Evolutionary conservation across 305 asterid genomes (phyloP).

Genomic region (Fraxinus sp.): DNA sequence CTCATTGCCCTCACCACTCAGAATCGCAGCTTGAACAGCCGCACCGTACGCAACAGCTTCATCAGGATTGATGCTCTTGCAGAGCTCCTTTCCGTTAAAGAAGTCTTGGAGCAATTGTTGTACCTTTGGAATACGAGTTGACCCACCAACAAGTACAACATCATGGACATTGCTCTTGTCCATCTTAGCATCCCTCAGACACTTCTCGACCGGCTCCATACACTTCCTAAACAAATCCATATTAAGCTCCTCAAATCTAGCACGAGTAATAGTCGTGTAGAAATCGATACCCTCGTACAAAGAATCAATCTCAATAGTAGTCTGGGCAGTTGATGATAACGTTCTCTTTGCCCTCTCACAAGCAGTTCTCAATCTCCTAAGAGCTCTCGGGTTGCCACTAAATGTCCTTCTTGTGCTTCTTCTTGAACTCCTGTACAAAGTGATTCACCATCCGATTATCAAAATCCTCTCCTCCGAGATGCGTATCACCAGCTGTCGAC

Average conservation of each 20-base stretch:
- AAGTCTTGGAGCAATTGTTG: conserved; percentile 43
- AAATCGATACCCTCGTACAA: conserved; percentile 39
- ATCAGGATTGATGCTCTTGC: conserved; percentile 43
- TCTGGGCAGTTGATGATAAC: conserved; percentile 37
- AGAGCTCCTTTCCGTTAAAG: conserved; percentile 41
- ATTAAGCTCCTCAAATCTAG: conserved; percentile 38
- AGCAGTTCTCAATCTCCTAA: conserved; percentile 39
- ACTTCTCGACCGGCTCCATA: conserved; percentile 47
- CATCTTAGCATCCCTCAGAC: conserved; percentile 43
- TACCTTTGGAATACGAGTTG: conserved; percentile 41
- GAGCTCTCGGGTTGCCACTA: conserved; percentile 35
- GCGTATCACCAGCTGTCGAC: conserved; percentile 41
- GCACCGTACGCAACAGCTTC: conserved; percentile 44
- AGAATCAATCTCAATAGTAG: conserved; percentile 37
- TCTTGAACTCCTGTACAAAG: conserved; percentile 40
- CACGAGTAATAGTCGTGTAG: conserved; percentile 36
- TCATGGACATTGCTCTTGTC: conserved; percentile 36
- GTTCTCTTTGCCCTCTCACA: conserved; percentile 43
- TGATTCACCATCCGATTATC: conserved; percentile 44
- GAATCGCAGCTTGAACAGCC: conserved; percentile 36
- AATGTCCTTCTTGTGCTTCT: conserved; percentile 39
- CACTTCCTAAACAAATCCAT: conserved; percentile 42
- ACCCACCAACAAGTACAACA: conserved; percentile 41
- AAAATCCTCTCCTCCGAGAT: conserved; percentile 42
- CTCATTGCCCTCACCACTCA: conserved; percentile 39